Conservation (phyloP, 495 filamentous ascomycete genomes). For the Penicillium ucsense region DNA sequence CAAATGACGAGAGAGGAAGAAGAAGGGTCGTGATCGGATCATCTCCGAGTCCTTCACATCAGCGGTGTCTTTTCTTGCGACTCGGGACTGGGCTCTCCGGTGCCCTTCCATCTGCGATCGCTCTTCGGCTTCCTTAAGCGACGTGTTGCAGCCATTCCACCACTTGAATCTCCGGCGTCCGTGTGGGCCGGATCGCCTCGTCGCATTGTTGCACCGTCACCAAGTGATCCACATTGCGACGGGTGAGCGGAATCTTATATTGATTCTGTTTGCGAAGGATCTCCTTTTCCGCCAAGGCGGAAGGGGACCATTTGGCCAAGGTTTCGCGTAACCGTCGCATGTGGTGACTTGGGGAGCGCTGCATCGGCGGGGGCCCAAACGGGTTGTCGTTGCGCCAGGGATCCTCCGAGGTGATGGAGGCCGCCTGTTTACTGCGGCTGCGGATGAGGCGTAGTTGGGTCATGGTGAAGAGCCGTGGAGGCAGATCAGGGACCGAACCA, state of each 20-base stretch:
- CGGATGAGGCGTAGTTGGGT: constrained; percentile 15
- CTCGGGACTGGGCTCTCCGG: too few species aligned
- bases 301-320: constrained; percentile 25
- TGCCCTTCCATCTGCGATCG: too few species aligned
- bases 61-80: too few species aligned
- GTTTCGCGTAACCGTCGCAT: constrained; percentile 32
- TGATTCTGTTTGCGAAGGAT: constrained; percentile 32
- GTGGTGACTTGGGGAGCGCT: constrained; percentile 17
- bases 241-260: constrained; percentile 33
- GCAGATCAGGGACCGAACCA: too few species aligned
- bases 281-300: constrained; percentile 32
- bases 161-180: constrained; percentile 53
- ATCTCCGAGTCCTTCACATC: too few species aligned
- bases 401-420: constrained; percentile 21
- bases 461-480: constrained; percentile 12
- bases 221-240: constrained; percentile 37
- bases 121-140: constrained; percentile 22
- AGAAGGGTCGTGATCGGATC: too few species aligned
- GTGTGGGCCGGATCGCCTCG: constrained; percentile 48
- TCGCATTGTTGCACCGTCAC: constrained; percentile 31
- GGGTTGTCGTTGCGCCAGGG: constrained; percentile 30
- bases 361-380: constrained; percentile 30
- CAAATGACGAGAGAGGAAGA: too few species aligned
- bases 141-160: constrained; percentile 58
- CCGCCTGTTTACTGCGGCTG: constrained; percentile 20